phyloP scores from a whole-genome alignment of 2,329 filamentous ascomycete species.

The Colletotrichum lupini region DNA sequence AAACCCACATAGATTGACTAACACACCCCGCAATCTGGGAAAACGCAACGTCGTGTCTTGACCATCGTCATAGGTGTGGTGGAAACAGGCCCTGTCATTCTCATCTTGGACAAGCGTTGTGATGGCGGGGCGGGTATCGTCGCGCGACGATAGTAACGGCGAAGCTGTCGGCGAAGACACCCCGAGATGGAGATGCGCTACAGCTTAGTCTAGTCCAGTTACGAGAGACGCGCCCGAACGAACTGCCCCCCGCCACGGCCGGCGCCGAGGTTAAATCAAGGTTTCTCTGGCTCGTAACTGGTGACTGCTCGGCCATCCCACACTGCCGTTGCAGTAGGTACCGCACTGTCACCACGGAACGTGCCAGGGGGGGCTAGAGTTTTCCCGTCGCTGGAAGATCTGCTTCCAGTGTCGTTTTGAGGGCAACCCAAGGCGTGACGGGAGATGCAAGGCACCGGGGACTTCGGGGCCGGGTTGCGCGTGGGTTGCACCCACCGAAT shows the following conservation, averaged over 20 bases:
- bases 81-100: background rate
- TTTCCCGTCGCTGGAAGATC: conserved; percentile 25
- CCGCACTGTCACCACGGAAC: background rate
- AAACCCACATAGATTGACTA: background rate
- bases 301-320: background rate
- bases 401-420: background rate
- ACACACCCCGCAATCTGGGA: background rate
- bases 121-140: background rate
- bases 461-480: conserved; percentile 11
- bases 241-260: background rate
- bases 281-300: no score
- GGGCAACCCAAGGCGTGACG: background rate
- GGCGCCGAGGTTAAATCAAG: conserved; percentile 2
- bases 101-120: background rate
- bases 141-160: background rate
- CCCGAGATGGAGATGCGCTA: background rate
- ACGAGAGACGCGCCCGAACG: background rate
- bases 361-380: background rate
- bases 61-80: background rate
- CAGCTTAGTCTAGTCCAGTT: no score
- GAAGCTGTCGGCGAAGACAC: background rate
- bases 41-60: background rate
- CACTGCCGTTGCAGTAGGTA: background rate
- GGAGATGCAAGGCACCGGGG: background rate
- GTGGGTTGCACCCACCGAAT: background rate